Evolutionary conservation across 202 grass and related monocot genomes (phyloP).

Genomic region (Setaria viridis): DNA sequence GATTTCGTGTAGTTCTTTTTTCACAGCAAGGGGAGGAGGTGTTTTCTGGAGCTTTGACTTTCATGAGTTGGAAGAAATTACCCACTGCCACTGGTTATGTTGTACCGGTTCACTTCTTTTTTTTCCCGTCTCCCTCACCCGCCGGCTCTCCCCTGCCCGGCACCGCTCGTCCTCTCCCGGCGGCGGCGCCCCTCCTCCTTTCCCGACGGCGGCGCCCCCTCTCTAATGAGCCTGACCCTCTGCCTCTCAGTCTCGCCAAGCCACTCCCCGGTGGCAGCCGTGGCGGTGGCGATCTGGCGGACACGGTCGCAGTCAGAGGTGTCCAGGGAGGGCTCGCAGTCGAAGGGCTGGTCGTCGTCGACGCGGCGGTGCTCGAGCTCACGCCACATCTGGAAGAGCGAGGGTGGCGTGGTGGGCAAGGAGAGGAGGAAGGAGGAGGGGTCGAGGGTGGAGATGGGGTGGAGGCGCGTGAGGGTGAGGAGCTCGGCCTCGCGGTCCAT

Average conservation of each 20-base stretch:
- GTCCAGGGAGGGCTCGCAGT: conserved; percentile 62
- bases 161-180: no score
- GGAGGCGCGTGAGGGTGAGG: conserved; percentile 81
- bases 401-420: conserved; percentile 50
- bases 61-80: no score
- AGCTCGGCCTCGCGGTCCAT: conserved; percentile 95
- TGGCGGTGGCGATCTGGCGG: conserved; percentile 57
- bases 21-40: no score
- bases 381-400: conserved; percentile 98
- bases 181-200: no score
- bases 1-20: no score
- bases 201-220: conserved; percentile 60
- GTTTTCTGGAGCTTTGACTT: no score
- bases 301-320: conserved; percentile 66
- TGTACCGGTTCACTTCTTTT: no score
- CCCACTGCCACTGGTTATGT: no score
- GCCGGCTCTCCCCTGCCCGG: no score
- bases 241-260: conserved; percentile 89
- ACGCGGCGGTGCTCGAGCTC: conserved; percentile 75
- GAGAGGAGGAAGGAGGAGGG: conserved; percentile 67
- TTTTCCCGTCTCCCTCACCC: no score
- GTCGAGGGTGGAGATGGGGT: conserved; percentile 86
- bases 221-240: conserved; percentile 86
- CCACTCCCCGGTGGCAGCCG: conserved; percentile 62
- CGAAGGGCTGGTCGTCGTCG: conserved; percentile 48